Percentiles rank a stretch among this genome's conserved stretches.
These are phyloP conservation scores for Candida ortonii DNA, from an alignment of 805 yeast species.

Conservation along the genomic window DNA sequence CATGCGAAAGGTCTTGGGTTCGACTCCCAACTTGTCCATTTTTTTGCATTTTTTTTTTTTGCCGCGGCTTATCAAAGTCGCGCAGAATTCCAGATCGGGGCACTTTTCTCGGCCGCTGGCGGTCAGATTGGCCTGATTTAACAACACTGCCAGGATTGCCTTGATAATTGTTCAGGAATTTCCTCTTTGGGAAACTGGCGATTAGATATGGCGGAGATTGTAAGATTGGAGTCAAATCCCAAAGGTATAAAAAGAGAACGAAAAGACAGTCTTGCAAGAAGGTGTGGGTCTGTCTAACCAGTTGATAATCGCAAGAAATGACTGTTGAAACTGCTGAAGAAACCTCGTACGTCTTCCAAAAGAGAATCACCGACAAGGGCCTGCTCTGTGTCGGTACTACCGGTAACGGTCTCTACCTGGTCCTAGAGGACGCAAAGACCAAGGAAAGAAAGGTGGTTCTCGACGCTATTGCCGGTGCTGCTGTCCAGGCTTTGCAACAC, in stretches of 20 bases:
- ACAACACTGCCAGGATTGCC: no score
- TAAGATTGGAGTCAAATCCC: no score
- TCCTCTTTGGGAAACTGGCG: conserved; percentile 11
- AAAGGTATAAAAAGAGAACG: no score
- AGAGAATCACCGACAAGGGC: conserved; percentile 35
- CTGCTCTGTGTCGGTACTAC: conserved; percentile 42
- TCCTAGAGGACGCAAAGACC: conserved; percentile 40
- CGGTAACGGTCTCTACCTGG: conserved; percentile 42
- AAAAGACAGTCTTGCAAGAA: no score
- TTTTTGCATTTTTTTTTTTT: conserved; percentile 7
- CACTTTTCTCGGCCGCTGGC: no score
- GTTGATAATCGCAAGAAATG: conserved; percentile 14
- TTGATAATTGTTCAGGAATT: no score
- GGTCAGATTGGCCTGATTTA: no score
- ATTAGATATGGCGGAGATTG: no score
- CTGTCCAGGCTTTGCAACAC: conserved; percentile 45
- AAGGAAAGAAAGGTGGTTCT: conserved; percentile 34
- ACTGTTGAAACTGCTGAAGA: conserved; percentile 23
- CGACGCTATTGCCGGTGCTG: conserved; percentile 49
- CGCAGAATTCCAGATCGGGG: no score
- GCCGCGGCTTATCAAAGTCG: no score
- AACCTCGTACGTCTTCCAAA: conserved; percentile 43
- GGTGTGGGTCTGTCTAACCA: no score
- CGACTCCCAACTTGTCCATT: conserved; percentile 72
- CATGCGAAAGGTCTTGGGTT: conserved; percentile 79